Conservation (phyloP, 2,329 filamentous ascomycete species). For the Apiospora arundinis region DNA sequence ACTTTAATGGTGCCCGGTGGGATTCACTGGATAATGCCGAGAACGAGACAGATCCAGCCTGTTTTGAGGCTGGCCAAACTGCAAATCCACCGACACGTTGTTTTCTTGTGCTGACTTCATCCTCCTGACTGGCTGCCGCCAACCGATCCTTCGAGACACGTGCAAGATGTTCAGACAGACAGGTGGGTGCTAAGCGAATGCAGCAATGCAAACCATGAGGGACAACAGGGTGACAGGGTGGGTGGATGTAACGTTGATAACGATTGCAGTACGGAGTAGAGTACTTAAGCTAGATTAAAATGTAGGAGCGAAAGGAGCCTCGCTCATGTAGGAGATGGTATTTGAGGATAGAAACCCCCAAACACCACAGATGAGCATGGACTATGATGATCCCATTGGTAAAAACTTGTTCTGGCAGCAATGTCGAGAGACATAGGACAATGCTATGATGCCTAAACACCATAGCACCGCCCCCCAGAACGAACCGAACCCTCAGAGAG, state of each 20-base stretch:
- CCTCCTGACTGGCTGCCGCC: not conserved
- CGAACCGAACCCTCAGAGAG: constrained; percentile 38
- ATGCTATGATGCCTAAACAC: constrained; percentile 25
- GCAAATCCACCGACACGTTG: not conserved
- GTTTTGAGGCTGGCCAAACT: not conserved
- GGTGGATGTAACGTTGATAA: not conserved
- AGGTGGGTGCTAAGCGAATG: not conserved
- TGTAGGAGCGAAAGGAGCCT: constrained; percentile 60
- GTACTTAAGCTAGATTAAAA: constrained; percentile 31
- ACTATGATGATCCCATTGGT: constrained; percentile 58
- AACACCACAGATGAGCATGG: constrained; percentile 49
- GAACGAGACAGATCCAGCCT: not conserved
- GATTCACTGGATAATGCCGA: constrained; percentile 5
- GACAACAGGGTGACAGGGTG: not conserved
- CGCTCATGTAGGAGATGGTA: constrained; percentile 49
- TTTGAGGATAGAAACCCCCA: not conserved
- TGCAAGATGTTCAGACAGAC: not conserved
- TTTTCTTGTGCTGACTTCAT: not conserved
- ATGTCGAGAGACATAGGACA: not conserved
- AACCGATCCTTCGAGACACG: not conserved
- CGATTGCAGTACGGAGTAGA: not conserved
- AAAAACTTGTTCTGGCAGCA: constrained; percentile 49
- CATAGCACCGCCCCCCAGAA: constrained; percentile 32
- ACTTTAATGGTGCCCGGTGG: not conserved
- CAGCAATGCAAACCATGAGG: not conserved